phyloP scores from a whole-genome alignment of 2,329 filamentous ascomycete species.

The Botryotinia calthae region DNA sequence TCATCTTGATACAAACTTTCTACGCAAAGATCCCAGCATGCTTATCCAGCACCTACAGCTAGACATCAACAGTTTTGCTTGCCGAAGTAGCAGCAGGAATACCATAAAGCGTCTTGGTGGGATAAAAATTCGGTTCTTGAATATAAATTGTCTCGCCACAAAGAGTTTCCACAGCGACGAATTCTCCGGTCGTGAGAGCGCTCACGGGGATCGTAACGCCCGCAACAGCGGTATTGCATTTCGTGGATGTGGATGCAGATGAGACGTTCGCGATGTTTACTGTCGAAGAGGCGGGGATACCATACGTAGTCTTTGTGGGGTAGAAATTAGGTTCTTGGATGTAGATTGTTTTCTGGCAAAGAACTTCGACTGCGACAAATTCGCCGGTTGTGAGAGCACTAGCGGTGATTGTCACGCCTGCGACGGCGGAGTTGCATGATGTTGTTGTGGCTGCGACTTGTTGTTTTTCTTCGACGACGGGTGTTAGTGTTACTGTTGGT shows the following conservation, averaged over 20 bases:
- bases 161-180: background rate
- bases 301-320: background rate
- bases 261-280: background rate
- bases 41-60: background rate
- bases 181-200: background rate
- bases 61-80: no score
- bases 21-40: background rate
- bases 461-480: background rate
- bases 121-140: background rate
- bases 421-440: background rate
- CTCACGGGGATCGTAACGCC: background rate
- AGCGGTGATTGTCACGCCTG: background rate
- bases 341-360: background rate
- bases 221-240: background rate
- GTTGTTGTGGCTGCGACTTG: background rate
- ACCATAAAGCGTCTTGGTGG: background rate
- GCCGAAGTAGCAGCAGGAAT: background rate
- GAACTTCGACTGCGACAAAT: background rate
- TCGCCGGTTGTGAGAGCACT: background rate
- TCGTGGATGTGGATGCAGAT: background rate
- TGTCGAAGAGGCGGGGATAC: background rate
- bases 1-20: background rate
- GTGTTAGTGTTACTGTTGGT: background rate
- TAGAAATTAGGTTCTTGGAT: conserved; percentile 1
- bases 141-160: background rate